phyloP scores from a whole-genome alignment of 2,329 filamentous ascomycete genomes.

The Fusarium illudens region DNA sequence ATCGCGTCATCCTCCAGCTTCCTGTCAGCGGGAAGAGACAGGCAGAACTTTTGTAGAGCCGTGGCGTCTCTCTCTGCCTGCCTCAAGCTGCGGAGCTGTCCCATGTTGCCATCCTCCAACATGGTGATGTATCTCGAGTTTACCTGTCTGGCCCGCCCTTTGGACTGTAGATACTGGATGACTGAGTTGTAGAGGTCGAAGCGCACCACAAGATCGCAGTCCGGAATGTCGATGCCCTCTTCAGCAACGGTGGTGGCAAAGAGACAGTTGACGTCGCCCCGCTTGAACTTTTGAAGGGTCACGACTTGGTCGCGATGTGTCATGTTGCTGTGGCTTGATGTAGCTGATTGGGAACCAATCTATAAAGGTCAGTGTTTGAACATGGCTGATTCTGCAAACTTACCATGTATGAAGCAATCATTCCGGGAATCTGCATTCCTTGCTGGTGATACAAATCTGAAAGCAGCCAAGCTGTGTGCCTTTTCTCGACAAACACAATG shows the following conservation, averaged over 20 bases:
- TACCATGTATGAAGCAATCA: conserved; percentile 72
- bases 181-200: conserved; percentile 91
- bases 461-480: conserved; percentile 79
- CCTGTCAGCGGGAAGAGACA: conserved; percentile 76
- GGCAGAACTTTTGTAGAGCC: conserved; percentile 79
- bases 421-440: conserved; percentile 63
- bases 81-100: conserved; percentile 64
- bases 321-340: conserved; percentile 65
- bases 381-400: conserved; percentile 16
- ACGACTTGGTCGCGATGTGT: conserved; percentile 79
- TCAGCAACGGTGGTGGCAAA: conserved; percentile 74
- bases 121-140: conserved; percentile 87
- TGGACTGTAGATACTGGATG: conserved; percentile 94
- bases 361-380: conserved; percentile 23
- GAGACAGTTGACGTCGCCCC: conserved; percentile 68
- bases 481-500: conserved; percentile 86
- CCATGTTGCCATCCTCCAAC: conserved; percentile 74
- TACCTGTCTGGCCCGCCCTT: conserved; percentile 81
- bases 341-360: conserved; percentile 43
- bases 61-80: conserved; percentile 69
- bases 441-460: conserved; percentile 69
- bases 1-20: conserved; percentile 49
- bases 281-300: conserved; percentile 71
- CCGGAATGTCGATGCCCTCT: conserved; percentile 73
- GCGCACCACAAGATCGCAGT: conserved; percentile 72